phyloP scores from a whole-genome alignment of 352 stramenopile genomes.

The Thraustochytrium striatum region DNA sequence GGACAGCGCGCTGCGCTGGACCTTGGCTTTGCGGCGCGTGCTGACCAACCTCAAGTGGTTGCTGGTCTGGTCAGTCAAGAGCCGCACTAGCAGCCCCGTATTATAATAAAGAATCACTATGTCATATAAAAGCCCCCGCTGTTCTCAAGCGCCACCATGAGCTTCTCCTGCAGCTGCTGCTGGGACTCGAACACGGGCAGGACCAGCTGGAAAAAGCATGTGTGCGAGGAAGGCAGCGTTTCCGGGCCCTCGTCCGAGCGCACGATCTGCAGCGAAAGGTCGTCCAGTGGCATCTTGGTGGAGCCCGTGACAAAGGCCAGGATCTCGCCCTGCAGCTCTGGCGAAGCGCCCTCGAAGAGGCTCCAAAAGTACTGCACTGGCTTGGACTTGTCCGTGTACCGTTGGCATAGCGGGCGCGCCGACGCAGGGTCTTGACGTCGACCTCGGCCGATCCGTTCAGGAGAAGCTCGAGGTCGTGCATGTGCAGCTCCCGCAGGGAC shows the following conservation, averaged over 20 bases:
- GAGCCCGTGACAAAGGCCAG: slow-evolving; percentile 88
- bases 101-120: slow-evolving; percentile 55
- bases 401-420: slow-evolving; percentile 77
- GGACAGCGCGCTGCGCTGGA: neutral
- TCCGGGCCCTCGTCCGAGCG: slow-evolving; percentile 57
- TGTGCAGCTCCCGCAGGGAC: slow-evolving; percentile 82
- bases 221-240: slow-evolving; percentile 86
- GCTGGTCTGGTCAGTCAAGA: slow-evolving; percentile 19
- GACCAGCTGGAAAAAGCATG: slow-evolving; percentile 99
- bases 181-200: slow-evolving; percentile 94
- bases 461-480: slow-evolving; percentile 83
- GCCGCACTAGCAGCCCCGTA: neutral
- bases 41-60: slow-evolving; percentile 42
- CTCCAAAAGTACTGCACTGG: slow-evolving; percentile 90
- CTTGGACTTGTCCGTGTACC: slow-evolving; percentile 68
- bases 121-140: slow-evolving; percentile 94
- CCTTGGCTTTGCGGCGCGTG: slow-evolving; percentile 5
- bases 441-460: slow-evolving; percentile 85
- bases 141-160: slow-evolving; percentile 95
- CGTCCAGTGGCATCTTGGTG: slow-evolving; percentile 61
- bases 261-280: slow-evolving; percentile 24
- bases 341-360: slow-evolving; percentile 75
- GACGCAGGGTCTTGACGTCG: slow-evolving; percentile 84
- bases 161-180: slow-evolving; percentile 92
- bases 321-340: slow-evolving; percentile 81